Percentiles rank a stretch among this genome's conserved stretches.
phyloP scores from a whole-genome alignment of 2,329 filamentous ascomycete genomes.

The Atkinsonella texensis region DNA sequence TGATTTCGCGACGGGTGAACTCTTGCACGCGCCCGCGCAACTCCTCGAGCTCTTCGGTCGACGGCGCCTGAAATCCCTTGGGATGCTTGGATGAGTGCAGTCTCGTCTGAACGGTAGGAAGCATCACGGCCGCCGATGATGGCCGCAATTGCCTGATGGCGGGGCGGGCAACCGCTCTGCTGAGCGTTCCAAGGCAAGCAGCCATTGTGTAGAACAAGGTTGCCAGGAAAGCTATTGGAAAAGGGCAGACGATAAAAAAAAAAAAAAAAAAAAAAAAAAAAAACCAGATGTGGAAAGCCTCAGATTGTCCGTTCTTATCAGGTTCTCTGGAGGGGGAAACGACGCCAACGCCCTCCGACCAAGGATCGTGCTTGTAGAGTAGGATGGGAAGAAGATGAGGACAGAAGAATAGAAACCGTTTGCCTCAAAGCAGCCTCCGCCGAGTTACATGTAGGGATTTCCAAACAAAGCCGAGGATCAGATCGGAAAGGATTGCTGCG shows the following conservation, averaged over 20 bases:
- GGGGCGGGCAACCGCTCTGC: slow-evolving; percentile 24
- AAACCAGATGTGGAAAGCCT: too few species aligned
- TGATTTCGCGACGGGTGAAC: slow-evolving; percentile 78
- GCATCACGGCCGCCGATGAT: slow-evolving; percentile 10
- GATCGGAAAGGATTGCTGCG: neutral
- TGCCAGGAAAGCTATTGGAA: too few species aligned
- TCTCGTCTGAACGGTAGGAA: slow-evolving; percentile 26
- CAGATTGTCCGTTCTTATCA: too few species aligned
- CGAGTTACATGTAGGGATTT: neutral
- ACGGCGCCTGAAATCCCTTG: slow-evolving; percentile 53
- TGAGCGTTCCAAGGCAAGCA: slow-evolving; percentile 23
- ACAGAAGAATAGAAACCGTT: too few species aligned
- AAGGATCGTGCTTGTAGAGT: neutral
- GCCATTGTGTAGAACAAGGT: slow-evolving; percentile 23
- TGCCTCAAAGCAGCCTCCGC: neutral
- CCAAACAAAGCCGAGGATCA: neutral
- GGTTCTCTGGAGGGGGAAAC: too few species aligned
- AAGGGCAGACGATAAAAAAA: neutral
- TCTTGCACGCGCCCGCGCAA: slow-evolving; percentile 77
- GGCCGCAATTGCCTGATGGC: slow-evolving; percentile 11
- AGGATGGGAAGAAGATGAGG: neutral
- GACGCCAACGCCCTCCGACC: neutral
- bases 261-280: too few species aligned
- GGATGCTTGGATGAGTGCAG: slow-evolving; percentile 48
- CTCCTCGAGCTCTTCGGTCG: slow-evolving; percentile 63